Conservation (phyloP, 73 alveolate genomes). For the Diophrys appendiculata region DNA sequence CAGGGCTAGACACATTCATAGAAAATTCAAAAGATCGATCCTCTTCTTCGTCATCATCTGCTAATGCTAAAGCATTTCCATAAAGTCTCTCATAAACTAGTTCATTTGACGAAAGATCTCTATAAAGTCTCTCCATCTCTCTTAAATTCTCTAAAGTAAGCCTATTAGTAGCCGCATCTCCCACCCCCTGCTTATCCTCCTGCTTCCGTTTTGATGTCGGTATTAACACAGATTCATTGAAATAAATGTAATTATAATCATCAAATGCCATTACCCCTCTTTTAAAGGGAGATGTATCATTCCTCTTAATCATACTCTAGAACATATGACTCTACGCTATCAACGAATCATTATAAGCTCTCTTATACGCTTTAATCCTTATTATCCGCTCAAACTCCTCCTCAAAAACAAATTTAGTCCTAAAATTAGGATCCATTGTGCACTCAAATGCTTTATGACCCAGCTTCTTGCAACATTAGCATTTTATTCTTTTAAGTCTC, state of each 20-base stretch:
- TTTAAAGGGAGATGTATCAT: constrained; percentile 26
- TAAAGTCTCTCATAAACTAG: no score
- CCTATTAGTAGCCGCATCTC: no score
- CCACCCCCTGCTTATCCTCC: no score
- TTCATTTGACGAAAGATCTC: no score
- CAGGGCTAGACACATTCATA: no score
- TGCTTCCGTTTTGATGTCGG: constrained; percentile 21
- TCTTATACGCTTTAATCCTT: constrained; percentile 35
- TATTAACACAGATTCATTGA: constrained; percentile 28
- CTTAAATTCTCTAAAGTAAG: no score
- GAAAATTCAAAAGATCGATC: no score
- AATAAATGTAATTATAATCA: constrained; percentile 45
- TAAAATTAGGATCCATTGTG: constrained; percentile 68
- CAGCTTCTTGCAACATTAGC: constrained; percentile 64
- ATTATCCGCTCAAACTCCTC: constrained; percentile 59
- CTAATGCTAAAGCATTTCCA: no score
- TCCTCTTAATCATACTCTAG: neutral
- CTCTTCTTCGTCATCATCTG: no score
- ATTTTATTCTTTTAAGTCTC: constrained; percentile 11
- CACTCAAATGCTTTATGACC: constrained; percentile 66
- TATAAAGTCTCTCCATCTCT: no score
- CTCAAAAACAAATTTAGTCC: constrained; percentile 29
- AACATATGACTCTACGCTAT: neutral
- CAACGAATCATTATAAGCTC: constrained; percentile 18
- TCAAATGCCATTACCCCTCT: constrained; percentile 60